phyloP scores from a whole-genome alignment of 1,284 basidiomycete species.

The Heterobasidion annosum region DNA sequence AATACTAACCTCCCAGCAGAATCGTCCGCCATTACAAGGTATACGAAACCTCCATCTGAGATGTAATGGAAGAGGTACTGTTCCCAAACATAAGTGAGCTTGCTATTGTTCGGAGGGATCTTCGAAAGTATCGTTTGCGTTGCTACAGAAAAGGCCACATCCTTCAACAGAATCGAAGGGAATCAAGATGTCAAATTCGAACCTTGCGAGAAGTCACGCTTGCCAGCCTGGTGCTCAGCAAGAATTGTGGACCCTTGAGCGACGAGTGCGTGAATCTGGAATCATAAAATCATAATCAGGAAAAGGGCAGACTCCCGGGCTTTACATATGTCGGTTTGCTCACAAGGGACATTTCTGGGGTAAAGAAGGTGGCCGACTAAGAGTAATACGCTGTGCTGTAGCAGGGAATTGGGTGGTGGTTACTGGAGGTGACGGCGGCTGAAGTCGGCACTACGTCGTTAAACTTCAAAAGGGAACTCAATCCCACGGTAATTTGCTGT shows the following conservation, averaged over 20 bases:
- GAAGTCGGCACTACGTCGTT: neutral
- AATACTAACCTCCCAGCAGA: slow-evolving; percentile 62
- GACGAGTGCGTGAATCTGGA: slow-evolving; percentile 79
- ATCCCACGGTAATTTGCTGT: neutral
- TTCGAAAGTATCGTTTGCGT: slow-evolving; percentile 90
- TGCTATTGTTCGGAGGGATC: slow-evolving; percentile 91
- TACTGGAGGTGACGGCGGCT: neutral
- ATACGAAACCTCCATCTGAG: slow-evolving; percentile 78
- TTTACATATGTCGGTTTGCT: neutral
- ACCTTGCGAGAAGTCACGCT: slow-evolving; percentile 84
- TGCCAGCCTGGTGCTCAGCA: slow-evolving; percentile 74
- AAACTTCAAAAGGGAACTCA: neutral
- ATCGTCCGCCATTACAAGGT: slow-evolving; percentile 92
- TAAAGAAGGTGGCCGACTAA: neutral
- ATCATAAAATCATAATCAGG: neutral
- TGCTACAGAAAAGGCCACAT: slow-evolving; percentile 32
- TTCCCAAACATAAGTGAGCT: slow-evolving; percentile 94
- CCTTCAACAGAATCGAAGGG: too few relatives aligned
- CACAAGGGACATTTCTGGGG: neutral
- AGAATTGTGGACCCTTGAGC: slow-evolving; percentile 75
- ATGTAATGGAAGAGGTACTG: slow-evolving; percentile 96
- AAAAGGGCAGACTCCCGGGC: neutral
- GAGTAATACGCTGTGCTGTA: neutral
- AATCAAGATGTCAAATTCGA: slow-evolving; percentile 5
- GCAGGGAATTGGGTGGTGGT: neutral